Base-by-base conservation (phyloP, 1,139 yeast species). In the Hansenula lynferdii region DNA sequence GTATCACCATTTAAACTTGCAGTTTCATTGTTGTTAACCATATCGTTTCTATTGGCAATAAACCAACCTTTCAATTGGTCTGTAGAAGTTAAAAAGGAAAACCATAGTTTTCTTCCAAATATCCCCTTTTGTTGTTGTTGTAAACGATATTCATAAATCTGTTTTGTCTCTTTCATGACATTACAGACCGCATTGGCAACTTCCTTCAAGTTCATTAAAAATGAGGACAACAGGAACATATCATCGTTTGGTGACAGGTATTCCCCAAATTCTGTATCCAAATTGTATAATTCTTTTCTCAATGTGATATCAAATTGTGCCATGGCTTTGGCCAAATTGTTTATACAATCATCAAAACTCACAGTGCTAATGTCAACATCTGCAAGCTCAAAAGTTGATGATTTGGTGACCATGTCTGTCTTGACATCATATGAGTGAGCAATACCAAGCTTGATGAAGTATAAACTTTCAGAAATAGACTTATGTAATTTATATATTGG, bases 221-320 rank as follows among this genome's bases (percentile, higher is more conserved):
- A 72, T 0, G 75, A 69, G 1, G 77, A 70, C 8, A 72, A 42
- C 20, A 72, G 48, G 44, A 72, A 72, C 58, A 69, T 62, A 46
- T 72, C 75, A 42, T 71, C 77, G 38, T 68, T 61, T 8, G 77
- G 75, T 34, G 65, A 56, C 4, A 70, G 48, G 25, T 62, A 45
- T 34, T 56, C 56, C 10, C 49, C 47, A 25, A 44, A 39, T 15
- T 48, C 48, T 1, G 48, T 28, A 29, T 54, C 48, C n/a, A 58
- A 30, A 11, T 42, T 44, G 12, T 56, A 43, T 30, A 65, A 41
- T 35, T 64, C 65, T 22, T 54, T 51, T 39, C 61, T 54, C 35
- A 60, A 57, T 12, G 52, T 47, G 6, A 49, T 27, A 31, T 65
- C 70, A 42, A 66, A 66, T 2, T 53, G 46, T 2, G 59, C 51